A percentile compares a stretch with the other conserved stretches of the same genome.
phyloP scores from a whole-genome alignment of 345 rosid species.

The Diplotaxis tenuifolia region DNA sequence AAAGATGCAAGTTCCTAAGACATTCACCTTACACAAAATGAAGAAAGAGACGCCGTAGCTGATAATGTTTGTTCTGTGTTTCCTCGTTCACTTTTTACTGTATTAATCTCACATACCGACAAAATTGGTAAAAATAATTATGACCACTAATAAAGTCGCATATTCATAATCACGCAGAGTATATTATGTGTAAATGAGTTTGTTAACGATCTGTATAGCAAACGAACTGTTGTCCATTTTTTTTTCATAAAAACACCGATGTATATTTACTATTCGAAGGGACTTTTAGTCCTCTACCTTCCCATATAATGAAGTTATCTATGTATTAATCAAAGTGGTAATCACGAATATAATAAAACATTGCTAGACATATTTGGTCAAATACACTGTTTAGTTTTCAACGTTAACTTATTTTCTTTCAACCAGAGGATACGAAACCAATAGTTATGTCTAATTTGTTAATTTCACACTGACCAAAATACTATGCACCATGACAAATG shows the following conservation, averaged over 20 bases:
- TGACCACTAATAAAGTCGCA: neutral
- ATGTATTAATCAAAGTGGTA: neutral
- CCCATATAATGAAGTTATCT: neutral
- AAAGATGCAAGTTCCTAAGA: conserved; percentile 20
- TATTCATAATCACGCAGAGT: no score
- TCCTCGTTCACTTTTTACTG: neutral
- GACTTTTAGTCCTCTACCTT: neutral
- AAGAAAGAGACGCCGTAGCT: conserved; percentile 13
- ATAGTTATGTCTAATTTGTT: neutral
- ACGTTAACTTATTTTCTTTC: neutral
- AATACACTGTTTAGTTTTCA: neutral
- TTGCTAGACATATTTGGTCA: neutral
- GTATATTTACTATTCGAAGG: neutral
- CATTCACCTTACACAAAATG: conserved; percentile 17
- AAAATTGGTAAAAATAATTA: neutral
- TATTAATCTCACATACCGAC: conserved; percentile 5
- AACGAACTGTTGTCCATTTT: neutral
- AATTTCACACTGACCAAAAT: neutral
- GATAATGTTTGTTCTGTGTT: neutral
- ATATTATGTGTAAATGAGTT: conserved; percentile 7
- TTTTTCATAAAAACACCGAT: neutral
- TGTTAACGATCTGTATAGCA: conserved; percentile 7
- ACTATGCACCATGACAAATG: neutral
- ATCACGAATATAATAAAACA: neutral
- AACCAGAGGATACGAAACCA: neutral